phyloP scores from a whole-genome alignment of 2,329 filamentous ascomycete genomes.

The Chrysoporthe cubensis region DNA sequence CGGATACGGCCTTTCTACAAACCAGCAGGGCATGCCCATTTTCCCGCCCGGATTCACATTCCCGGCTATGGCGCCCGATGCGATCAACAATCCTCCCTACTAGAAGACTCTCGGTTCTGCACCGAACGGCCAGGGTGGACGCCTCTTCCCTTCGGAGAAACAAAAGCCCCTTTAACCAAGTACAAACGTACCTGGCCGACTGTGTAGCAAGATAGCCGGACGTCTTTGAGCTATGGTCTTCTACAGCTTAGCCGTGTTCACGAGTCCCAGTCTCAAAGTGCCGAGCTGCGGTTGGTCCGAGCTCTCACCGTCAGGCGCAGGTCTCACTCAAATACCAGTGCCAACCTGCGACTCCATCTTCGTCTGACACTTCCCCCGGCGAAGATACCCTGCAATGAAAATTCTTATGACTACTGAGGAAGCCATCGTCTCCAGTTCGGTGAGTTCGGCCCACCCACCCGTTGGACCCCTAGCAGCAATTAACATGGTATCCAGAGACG shows the following conservation, averaged over 20 bases:
- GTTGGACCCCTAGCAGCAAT: background rate
- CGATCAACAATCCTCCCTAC: slow-evolving; percentile 27
- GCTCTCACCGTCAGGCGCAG: background rate
- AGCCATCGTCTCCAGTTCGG: background rate
- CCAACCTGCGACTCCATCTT: background rate
- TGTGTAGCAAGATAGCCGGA: background rate
- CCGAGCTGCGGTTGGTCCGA: slow-evolving; percentile 1
- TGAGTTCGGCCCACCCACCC: background rate
- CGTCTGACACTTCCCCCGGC: too few relatives aligned
- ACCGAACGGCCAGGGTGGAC: too few relatives aligned
- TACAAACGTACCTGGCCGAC: background rate
- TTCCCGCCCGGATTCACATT: slow-evolving; percentile 52
- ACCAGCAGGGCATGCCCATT: slow-evolving; percentile 54
- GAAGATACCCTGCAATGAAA: background rate
- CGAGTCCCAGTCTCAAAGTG: background rate
- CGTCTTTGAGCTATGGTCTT: background rate
- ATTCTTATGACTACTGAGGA: background rate
- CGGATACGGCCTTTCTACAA: slow-evolving; percentile 48
- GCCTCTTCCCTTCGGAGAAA: background rate
- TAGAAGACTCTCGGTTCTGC: slow-evolving; percentile 1
- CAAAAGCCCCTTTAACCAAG: background rate
- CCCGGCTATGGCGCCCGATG: slow-evolving; percentile 29
- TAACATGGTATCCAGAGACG: background rate
- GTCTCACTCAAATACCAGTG: background rate
- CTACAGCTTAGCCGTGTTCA: background rate